phyloP scores from a whole-genome alignment of 139 green algal species.

The Spirogloea muscicola region DNA sequence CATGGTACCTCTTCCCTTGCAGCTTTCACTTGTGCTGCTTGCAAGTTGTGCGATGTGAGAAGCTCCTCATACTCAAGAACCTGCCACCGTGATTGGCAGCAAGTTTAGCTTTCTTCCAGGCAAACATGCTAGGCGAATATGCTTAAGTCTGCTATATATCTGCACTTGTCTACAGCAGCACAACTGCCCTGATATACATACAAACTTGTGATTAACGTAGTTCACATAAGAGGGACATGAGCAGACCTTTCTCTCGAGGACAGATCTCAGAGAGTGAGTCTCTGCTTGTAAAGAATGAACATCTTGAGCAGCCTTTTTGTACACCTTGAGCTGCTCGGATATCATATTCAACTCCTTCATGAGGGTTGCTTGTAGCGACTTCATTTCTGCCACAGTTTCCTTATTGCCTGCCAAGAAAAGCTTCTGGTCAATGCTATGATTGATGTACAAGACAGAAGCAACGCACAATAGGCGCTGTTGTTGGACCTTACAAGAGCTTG shows the following conservation, averaged over 20 bases:
- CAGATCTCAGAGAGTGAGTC: constrained; percentile 8
- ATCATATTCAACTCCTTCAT: constrained; percentile 56
- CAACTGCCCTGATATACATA: too few species aligned
- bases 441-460: too few species aligned
- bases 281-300: constrained; percentile 22
- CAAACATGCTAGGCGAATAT: too few species aligned
- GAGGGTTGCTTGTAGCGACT: constrained; percentile 56
- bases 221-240: background rate
- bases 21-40: constrained; percentile 38
- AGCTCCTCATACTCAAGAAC: constrained; percentile 16
- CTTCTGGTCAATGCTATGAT: too few species aligned
- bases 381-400: constrained; percentile 59
- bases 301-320: constrained; percentile 39
- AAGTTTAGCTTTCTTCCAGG: too few species aligned
- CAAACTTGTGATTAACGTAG: too few species aligned
- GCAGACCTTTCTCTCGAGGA: constrained; percentile 27
- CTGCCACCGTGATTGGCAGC: too few species aligned
- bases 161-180: too few species aligned
- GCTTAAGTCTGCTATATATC: too few species aligned
- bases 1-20: constrained; percentile 56
- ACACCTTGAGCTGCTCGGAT: constrained; percentile 16
- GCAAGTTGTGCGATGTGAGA: background rate
- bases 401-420: constrained; percentile 21
- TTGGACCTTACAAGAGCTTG: too few species aligned
- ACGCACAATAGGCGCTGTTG: too few species aligned